Percentiles rank a stretch among this genome's conserved stretches.
phyloP scores from a whole-genome alignment of 2,329 filamentous ascomycete genomes.

The Phyllosticta citrichinensis region DNA sequence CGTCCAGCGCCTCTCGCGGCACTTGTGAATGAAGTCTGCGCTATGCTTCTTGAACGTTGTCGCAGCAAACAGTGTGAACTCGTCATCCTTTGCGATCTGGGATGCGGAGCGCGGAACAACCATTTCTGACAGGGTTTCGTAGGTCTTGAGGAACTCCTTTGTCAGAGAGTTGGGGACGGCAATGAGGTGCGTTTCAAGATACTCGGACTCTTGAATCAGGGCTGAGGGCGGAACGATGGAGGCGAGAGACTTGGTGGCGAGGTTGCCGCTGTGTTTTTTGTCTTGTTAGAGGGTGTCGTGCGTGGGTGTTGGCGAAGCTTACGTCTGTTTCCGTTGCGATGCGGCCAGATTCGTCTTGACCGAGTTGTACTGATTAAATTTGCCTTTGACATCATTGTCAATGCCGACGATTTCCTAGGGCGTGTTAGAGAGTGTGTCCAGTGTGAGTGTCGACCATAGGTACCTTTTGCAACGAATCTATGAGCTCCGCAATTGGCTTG shows the following conservation, averaged over 20 bases:
- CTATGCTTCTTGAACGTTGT: constrained; percentile 90
- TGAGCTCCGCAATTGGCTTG: constrained; percentile 76
- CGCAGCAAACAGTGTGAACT: constrained; percentile 80
- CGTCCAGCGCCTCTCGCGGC: constrained; percentile 86
- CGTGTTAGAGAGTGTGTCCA: neutral
- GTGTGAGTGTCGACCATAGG: neutral
- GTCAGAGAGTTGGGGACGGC: constrained; percentile 70
- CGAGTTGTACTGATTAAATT: constrained; percentile 89
- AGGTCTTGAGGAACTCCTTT: constrained; percentile 81
- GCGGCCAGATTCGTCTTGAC: constrained; percentile 75
- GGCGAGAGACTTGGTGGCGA: constrained; percentile 87
- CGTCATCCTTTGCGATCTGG: constrained; percentile 74
- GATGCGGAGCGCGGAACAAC: constrained; percentile 82
- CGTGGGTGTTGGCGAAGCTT: constrained; percentile 21
- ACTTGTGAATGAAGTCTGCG: constrained; percentile 82
- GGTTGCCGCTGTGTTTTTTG: constrained; percentile 58
- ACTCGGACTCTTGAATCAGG: constrained; percentile 84
- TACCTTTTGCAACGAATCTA: constrained; percentile 82
- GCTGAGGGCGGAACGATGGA: constrained; percentile 66
- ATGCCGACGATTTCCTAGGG: constrained; percentile 76
- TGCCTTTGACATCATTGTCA: constrained; percentile 91
- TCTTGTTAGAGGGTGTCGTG: neutral
- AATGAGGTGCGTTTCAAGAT: constrained; percentile 89
- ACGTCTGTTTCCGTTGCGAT: constrained; percentile 83
- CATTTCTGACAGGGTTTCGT: constrained; percentile 83